Conservation (phyloP, 2,329 filamentous ascomycete species). For the Paraconiothyrium brasiliense region DNA sequence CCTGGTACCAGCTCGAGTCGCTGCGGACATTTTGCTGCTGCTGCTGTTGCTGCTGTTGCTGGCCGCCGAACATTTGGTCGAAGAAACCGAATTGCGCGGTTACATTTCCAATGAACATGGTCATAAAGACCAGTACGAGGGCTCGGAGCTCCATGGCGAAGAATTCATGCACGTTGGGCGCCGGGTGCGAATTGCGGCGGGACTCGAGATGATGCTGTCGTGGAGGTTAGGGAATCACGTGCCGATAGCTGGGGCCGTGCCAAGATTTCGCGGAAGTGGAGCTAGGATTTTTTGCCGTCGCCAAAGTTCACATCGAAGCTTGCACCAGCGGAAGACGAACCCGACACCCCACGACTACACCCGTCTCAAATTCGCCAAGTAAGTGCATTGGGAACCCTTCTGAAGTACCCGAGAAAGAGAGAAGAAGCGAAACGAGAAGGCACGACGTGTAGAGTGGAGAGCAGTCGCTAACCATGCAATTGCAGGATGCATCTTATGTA, state of each 20-base stretch:
- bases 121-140: constrained; percentile 42
- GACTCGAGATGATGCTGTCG: constrained; percentile 31
- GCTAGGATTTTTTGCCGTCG: constrained; percentile 27
- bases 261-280: constrained; percentile 22
- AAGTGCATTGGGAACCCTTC: constrained; percentile 8
- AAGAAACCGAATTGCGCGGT: constrained; percentile 95
- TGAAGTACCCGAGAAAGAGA: neutral
- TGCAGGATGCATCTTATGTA: constrained; percentile 79
- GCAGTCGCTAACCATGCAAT: neutral
- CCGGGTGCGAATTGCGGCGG: constrained; percentile 1
- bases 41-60: constrained; percentile 66
- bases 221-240: constrained; percentile 26
- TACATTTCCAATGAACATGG: constrained; percentile 68
- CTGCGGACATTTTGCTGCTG: constrained; percentile 82
- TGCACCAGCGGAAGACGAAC: neutral
- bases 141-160: constrained; percentile 44
- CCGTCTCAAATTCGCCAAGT: constrained; percentile 17
- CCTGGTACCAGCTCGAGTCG: constrained; percentile 82
- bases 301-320: constrained; percentile 15
- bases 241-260: constrained; percentile 22
- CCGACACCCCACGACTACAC: neutral
- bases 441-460: neutral
- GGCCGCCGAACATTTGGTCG: constrained; percentile 90
- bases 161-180: constrained; percentile 13
- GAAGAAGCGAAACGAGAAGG: neutral